A percentile compares a stretch with the other conserved stretches of the same genome.
Evolutionary conservation across 805 yeast species (phyloP).

Genomic region (Peterozyma xylosa): DNA sequence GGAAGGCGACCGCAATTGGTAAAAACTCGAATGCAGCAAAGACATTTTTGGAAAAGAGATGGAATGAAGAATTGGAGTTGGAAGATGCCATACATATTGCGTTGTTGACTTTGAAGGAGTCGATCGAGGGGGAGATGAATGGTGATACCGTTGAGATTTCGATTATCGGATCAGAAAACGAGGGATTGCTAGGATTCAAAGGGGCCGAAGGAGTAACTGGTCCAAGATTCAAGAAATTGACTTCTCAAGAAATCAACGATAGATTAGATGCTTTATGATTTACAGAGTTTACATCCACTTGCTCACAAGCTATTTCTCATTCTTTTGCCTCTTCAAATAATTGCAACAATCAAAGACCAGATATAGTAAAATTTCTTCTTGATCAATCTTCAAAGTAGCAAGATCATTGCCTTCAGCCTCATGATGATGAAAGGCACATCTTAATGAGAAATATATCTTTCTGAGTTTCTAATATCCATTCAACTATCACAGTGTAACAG

Average conservation of each 20-base stretch:
- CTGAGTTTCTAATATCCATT: too few relatives aligned
- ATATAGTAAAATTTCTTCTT: too few relatives aligned
- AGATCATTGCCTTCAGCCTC: too few relatives aligned
- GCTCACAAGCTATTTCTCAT: too few relatives aligned
- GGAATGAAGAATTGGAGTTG: conserved; percentile 94
- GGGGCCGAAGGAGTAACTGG: conserved; percentile 77
- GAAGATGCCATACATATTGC: conserved; percentile 99
- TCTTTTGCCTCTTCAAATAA: too few relatives aligned
- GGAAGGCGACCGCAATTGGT: conserved; percentile 99
- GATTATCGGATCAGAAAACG: conserved; percentile 77
- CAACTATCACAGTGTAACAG: too few relatives aligned
- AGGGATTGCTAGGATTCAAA: conserved; percentile 72
- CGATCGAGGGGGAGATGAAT: conserved; percentile 96
- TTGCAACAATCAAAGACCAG: too few relatives aligned
- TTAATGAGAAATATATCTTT: too few relatives aligned
- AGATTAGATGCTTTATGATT: conserved; percentile 77
- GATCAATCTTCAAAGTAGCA: too few relatives aligned
- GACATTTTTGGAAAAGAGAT: conserved; percentile 93
- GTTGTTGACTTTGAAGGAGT: conserved; percentile 84
- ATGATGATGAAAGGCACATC: too few relatives aligned
- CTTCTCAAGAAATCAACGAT: conserved; percentile 91
- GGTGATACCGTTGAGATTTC: conserved; percentile 95
- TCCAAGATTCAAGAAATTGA: conserved; percentile 79
- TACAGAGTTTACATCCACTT: too few relatives aligned
- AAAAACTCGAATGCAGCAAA: conserved; percentile 94